A percentile compares a stretch with the other conserved stretches of the same genome.
These are phyloP conservation scores for Nitzschia palea DNA, from an alignment of 108 stramenopile genomes.

Conservation along the genomic window DNA sequence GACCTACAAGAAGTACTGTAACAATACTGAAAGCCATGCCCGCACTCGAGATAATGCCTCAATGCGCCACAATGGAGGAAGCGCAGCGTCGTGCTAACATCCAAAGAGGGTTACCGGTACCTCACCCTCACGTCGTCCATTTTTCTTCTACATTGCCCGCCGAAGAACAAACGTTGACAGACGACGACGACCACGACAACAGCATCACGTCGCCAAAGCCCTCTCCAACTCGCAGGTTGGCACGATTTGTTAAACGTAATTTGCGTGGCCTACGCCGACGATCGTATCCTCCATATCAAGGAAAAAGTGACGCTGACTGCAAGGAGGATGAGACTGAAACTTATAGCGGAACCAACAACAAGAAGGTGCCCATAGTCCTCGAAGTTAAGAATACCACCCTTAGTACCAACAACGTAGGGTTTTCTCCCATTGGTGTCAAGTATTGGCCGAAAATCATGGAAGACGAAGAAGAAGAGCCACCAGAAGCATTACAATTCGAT, in stretches of 20 bases:
- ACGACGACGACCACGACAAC: neutral
- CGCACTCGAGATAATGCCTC: slow-evolving; percentile 13
- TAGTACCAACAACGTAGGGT: neutral
- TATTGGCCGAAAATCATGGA: slow-evolving; percentile 8
- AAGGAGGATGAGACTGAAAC: neutral
- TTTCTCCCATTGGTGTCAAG: slow-evolving; percentile 1
- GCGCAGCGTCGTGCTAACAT: neutral
- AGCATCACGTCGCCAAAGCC: neutral
- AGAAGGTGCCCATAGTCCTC: neutral
- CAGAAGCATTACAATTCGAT: neutral
- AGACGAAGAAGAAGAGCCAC: slow-evolving; percentile 9
- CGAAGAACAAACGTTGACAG: neutral
- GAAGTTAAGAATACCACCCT: neutral
- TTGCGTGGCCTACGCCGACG: no score
- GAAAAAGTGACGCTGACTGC: neutral
- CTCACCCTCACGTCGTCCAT: neutral
- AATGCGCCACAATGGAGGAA: slow-evolving; percentile 5
- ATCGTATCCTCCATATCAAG: neutral
- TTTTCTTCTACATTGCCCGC: neutral
- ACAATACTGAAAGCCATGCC: slow-evolving; percentile 2
- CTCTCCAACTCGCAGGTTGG: neutral
- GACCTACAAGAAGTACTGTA: no score
- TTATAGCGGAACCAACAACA: neutral
- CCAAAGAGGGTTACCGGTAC: neutral
- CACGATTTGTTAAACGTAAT: neutral